Evolutionary conservation across 352 stramenopile species (phyloP), one percentile per base, ranked within the genome.

Genomic region (Elongisporangium anandrum): DNA sequence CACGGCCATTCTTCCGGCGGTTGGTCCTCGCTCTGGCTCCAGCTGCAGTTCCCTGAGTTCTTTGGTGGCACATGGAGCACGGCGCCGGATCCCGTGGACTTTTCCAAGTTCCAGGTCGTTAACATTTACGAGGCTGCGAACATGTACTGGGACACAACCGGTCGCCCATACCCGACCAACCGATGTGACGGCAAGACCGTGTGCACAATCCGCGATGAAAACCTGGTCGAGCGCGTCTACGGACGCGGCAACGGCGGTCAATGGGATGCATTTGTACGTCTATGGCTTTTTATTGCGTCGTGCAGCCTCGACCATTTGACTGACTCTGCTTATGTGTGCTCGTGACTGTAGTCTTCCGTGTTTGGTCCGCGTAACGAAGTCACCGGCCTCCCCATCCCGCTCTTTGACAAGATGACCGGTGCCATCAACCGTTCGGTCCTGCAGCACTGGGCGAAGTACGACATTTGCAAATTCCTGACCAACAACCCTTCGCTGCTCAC

Each of bases 31-130:
- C 60, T 92, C 16, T 92, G 82, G 82, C 64, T 92, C 21, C 82
- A 90, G 51, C 65, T 92, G n/a, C 77, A 87, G 51, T 79, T 87
- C 57, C 77, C 82, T 0, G 68, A 85, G 6, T 80, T 87, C 61
- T 92, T 92, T 60, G 76, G 77, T n/a, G 82, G 82, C 17, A 74
- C 82, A 5, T 92, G 82, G 82, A 90, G 82, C 55, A 85, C 79
- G 23, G 79, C 82, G 8, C 82, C 82, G 9, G 79, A 90, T 51
- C 82, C 82, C 0, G 82, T 92, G 0, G 79, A 90, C 56, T 92
- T 92, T 50, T 79, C 71, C 24, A 52, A 59, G 26, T 90, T 92
- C 60, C 82, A 92, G 68, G 56, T 77, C 6, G 66, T 86, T 9
- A 84, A 88, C 55, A 89, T 92, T 45, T 92, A 92, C 54, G 68